Evolutionary conservation across 495 filamentous ascomycete species (phyloP).

Genomic region (Lindgomyces ingoldianus): DNA sequence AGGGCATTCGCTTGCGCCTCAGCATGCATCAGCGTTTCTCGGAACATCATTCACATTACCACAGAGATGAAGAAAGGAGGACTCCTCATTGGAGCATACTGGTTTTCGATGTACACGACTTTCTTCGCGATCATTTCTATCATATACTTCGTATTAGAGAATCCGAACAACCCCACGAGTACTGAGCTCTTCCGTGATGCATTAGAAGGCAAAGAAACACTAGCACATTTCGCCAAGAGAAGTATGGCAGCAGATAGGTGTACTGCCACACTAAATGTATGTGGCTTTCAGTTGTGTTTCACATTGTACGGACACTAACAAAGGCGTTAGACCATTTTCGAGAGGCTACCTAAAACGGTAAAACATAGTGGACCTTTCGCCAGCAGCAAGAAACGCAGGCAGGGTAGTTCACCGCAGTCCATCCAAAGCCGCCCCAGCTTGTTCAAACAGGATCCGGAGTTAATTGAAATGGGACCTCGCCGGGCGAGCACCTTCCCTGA

Average conservation of each 20-base stretch:
- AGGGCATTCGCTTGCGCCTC: conserved; percentile 88
- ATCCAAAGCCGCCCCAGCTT: conserved; percentile 18
- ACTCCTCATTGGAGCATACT: conserved; percentile 85
- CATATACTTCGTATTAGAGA: conserved; percentile 87
- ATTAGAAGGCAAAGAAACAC: conserved; percentile 75
- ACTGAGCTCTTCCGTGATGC: conserved; percentile 83
- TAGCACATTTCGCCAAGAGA: conserved; percentile 73
- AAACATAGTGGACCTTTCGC: conserved; percentile 49
- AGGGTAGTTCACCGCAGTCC: conserved; percentile 25
- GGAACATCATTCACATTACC: conserved; percentile 92
- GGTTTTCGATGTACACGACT: conserved; percentile 95
- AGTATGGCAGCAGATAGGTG: conserved; percentile 89
- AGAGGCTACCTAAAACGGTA: conserved; percentile 72
- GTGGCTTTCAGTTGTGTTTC: conserved; percentile 33
- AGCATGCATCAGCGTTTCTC: conserved; percentile 86
- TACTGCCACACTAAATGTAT: conserved; percentile 70
- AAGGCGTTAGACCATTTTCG: conserved; percentile 65
- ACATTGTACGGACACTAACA: conserved; percentile 2
- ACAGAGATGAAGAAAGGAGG: conserved; percentile 83
- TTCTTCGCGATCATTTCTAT: conserved; percentile 92
- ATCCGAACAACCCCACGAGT: conserved; percentile 73
- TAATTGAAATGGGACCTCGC: conserved; percentile 30
- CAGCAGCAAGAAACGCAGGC: conserved; percentile 33
- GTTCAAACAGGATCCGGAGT: conserved; percentile 28
- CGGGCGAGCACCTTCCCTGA: conserved; percentile 55